These are phyloP conservation scores for Haplosporangium sp. DNA, from an alignment of 371 early-diverging fungal genomes.

Conservation along the genomic window DNA sequence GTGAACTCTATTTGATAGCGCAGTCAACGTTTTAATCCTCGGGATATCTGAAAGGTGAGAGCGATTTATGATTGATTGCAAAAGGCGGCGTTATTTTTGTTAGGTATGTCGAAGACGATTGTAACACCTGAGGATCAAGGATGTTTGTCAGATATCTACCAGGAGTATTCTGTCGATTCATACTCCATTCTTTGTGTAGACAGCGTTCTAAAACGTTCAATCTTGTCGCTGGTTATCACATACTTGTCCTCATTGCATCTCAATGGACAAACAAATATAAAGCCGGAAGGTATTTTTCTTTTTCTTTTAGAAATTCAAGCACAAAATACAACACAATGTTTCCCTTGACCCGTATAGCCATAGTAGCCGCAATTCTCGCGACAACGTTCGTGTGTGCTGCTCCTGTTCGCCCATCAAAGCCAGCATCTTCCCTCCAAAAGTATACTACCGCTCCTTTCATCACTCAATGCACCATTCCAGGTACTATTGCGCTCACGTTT, in stretches of 20 bases:
- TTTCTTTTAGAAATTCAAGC: not conserved
- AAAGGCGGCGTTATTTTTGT: not conserved
- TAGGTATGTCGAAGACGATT: not conserved
- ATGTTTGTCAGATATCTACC: not conserved
- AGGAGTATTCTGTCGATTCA: no score
- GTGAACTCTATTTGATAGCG: not conserved
- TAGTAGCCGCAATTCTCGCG: not conserved
- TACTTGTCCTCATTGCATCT: no score
- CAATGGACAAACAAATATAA: no score
- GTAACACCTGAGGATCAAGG: not conserved
- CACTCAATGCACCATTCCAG: conserved; percentile 23
- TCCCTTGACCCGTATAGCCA: not conserved
- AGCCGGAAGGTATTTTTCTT: no score
- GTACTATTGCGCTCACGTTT: conserved; percentile 64
- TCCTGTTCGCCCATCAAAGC: not conserved
- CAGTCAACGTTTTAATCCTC: not conserved
- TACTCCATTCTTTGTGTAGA: no score
- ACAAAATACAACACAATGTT: not conserved
- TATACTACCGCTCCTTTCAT: conserved; percentile 19
- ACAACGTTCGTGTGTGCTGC: not conserved
- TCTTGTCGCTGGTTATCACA: no score
- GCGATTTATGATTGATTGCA: not conserved
- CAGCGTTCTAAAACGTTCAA: no score
- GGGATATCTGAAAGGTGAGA: not conserved
- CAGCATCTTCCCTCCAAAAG: conserved; percentile 3